These are phyloP conservation scores for Boletus insuetus DNA, from an alignment of 768 basidiomycete species.

Conservation along the genomic window DNA sequence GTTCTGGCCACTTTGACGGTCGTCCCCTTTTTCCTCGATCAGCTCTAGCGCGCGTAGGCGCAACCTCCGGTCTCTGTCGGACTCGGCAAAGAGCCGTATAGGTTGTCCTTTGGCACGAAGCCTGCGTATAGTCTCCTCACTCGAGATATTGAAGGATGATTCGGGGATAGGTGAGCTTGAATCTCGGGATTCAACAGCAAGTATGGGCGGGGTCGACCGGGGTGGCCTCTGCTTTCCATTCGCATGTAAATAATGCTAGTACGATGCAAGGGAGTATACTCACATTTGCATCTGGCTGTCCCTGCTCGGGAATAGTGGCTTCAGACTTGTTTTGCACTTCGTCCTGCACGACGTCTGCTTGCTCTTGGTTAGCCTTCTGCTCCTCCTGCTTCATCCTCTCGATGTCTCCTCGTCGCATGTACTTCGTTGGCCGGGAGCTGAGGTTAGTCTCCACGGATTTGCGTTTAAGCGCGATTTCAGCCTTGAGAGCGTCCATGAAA, in stretches of 20 bases:
- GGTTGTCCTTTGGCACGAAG: slow-evolving; percentile 92
- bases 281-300: slow-evolving; percentile 41
- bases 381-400: slow-evolving; percentile 61
- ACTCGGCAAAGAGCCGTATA: slow-evolving; percentile 91
- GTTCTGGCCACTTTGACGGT: slow-evolving; percentile 83
- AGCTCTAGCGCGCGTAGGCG: slow-evolving; percentile 91
- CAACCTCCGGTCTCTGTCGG: slow-evolving; percentile 88
- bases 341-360: slow-evolving; percentile 34
- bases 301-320: slow-evolving; percentile 18
- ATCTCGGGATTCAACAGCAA: slow-evolving; percentile 33
- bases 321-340: slow-evolving; percentile 19
- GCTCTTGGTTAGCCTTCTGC: slow-evolving; percentile 30
- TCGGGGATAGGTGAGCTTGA: slow-evolving; percentile 39
- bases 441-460: slow-evolving; percentile 60
- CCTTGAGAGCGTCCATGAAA: slow-evolving; percentile 85
- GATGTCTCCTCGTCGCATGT: slow-evolving; percentile 88
- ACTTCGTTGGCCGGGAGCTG: slow-evolving; percentile 65
- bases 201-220: slow-evolving; percentile 41
- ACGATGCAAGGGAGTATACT: slow-evolving; percentile 23
- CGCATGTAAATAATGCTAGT: slow-evolving; percentile 33
- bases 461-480: slow-evolving; percentile 85
- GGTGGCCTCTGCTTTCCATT: slow-evolving; percentile 49
- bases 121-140: slow-evolving; percentile 87
- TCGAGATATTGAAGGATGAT: slow-evolving; percentile 80
- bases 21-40: slow-evolving; percentile 85